phyloP scores from a whole-genome alignment of 2,329 filamentous ascomycete genomes.

The Cladosporium velox region DNA sequence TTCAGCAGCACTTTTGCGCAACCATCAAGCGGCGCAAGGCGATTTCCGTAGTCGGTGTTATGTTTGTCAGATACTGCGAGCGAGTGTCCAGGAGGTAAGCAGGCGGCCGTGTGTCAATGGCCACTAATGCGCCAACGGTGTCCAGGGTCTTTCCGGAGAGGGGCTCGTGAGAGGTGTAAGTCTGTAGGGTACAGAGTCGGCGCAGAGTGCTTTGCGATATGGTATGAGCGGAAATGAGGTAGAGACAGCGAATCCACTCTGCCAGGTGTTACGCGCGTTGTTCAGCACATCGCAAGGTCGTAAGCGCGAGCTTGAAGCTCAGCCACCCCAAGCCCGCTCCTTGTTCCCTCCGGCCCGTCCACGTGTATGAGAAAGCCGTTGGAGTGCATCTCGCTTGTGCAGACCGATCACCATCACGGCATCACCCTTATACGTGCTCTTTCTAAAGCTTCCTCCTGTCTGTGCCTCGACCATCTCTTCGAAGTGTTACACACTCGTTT shows the following conservation, averaged over 20 bases:
- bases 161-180: neutral
- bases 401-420: neutral
- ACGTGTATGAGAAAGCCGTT: neutral
- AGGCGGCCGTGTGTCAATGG: conserved; percentile 6
- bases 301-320: conserved; percentile 3
- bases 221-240: conserved; percentile 9
- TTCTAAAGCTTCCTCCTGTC: neutral
- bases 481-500: neutral
- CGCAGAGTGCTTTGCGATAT: neutral
- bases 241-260: conserved; percentile 10
- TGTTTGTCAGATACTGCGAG: neutral
- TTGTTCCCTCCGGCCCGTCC: neutral
- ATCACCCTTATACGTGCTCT: neutral
- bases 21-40: conserved; percentile 16
- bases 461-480: neutral
- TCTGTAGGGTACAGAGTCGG: neutral
- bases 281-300: conserved; percentile 4
- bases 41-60: neutral
- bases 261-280: conserved; percentile 12
- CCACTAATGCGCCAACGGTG: conserved; percentile 7
- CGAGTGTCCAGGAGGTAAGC: neutral
- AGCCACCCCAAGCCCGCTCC: neutral
- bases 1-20: conserved; percentile 17
- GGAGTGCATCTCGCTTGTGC: conserved; percentile 2
- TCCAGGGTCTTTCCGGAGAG: conserved; percentile 3